Evolutionary conservation across 805 yeast species (phyloP).

Genomic region (Deakozyma indianensis): DNA sequence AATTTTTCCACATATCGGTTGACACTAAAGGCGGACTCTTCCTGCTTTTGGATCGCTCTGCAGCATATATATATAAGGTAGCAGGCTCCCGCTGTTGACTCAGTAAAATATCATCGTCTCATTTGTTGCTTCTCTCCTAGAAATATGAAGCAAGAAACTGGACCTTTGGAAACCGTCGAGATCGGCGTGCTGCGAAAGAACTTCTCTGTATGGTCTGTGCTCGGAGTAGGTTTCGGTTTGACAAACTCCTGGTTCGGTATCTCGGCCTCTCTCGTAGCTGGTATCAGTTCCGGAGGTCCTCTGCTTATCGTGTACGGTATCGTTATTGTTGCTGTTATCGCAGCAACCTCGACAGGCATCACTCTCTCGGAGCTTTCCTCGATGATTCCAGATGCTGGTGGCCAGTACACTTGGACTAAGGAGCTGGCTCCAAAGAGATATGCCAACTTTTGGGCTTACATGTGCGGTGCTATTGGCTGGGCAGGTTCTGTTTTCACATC

Average conservation of each 20-base stretch:
- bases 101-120: too few species aligned
- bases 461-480: constrained; percentile 52
- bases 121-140: too few species aligned
- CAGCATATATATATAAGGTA: too few species aligned
- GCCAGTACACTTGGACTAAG: constrained; percentile 58
- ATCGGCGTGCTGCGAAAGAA: constrained; percentile 19
- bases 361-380: constrained; percentile 34
- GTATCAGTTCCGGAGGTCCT: constrained; percentile 46
- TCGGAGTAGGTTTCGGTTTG: constrained; percentile 47
- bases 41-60: too few species aligned
- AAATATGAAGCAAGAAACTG: too few species aligned
- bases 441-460: constrained; percentile 36
- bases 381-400: constrained; percentile 45
- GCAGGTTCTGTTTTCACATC: constrained; percentile 48
- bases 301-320: constrained; percentile 43
- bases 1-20: too few species aligned
- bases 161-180: too few species aligned
- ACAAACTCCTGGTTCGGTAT: constrained; percentile 52
- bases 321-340: constrained; percentile 31
- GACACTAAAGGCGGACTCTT: too few species aligned
- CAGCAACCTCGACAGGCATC: constrained; percentile 31
- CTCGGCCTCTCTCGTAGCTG: constrained; percentile 39
- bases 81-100: too few species aligned
- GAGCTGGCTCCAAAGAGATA: constrained; percentile 18
- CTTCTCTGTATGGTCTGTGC: constrained; percentile 31